Base-by-base conservation (phyloP, 2,329 filamentous ascomycete genomes). In the Hymenoscyphus albidus region DNA sequence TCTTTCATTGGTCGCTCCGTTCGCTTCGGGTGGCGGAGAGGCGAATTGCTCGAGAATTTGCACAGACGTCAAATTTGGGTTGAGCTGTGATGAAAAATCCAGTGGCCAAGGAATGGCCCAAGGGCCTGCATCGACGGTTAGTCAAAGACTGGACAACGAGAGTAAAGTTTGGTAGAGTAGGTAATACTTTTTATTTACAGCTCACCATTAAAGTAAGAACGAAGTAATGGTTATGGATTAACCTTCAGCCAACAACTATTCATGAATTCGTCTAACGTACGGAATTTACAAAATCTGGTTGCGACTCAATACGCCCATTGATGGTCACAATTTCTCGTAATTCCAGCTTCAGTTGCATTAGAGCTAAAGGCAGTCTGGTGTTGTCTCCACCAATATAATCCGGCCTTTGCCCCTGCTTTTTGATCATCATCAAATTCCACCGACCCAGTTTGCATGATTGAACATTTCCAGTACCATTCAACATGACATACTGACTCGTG, bases 21-120 rank as follows among this genome's bases (percentile, higher is more conserved):
- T 27, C 27, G 27, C 27, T 27, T 27, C 27, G 12, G 44, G 44
- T 35, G 35, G 35, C 44, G 44, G 18, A 51, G 44, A 51, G 22
- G 44, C 48, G 16, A 27, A 38, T 13, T 58, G 32, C 35, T 58
- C 31, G 31, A 18, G 14, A 27, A 60, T 61, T 67, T 68, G 67
- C 70, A 71, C 71, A 67, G 71, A 72, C 70, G 70, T 71, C 69
- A 66, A 67, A 44, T 68, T 72, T 67, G 66, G 67, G 64, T 71
- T 69, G 64, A 59, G 65, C 31, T 57, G 55, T 51, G 44, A 51
- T 51, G n/a, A 18, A 51, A 51, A 51, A 51, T 35, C 7, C 44
- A 22, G 44, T 51, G 18, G 44, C 44, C 44, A 48, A 48, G 44
- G 14, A 3, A 51, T 18, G 35, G 9, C 16, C 18, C 14, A 22